Evolutionary conservation across 2,329 filamentous ascomycete species (phyloP).

Genomic region (Aspergillus costaricaensis): DNA sequence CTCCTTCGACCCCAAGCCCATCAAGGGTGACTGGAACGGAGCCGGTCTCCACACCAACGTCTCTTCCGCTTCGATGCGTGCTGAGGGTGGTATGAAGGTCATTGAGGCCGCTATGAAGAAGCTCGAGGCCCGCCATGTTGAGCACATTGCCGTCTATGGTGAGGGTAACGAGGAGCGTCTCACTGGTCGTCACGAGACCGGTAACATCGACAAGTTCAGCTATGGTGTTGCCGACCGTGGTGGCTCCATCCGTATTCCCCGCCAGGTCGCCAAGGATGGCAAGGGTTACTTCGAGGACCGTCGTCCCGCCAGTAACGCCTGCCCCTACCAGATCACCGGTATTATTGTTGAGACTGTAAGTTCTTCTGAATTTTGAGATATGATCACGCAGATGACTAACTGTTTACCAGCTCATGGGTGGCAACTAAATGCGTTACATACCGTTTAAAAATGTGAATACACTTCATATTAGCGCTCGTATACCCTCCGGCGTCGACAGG

Average conservation of each 20-base stretch:
- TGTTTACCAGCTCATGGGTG: conserved; percentile 40
- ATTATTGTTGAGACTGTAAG: conserved; percentile 73
- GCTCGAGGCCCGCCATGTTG: conserved; percentile 72
- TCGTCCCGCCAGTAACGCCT: conserved; percentile 79
- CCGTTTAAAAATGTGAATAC: conserved; percentile 25
- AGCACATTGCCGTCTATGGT: conserved; percentile 92
- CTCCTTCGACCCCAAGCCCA: conserved; percentile 93
- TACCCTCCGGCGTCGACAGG: conserved; percentile 44
- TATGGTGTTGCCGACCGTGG: conserved; percentile 97
- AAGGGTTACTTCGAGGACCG: conserved; percentile 94
- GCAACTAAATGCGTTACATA: conserved; percentile 34
- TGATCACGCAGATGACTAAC: conserved; percentile 9
- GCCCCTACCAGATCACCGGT: conserved; percentile 82
- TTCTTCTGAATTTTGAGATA: not conserved
- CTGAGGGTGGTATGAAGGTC: conserved; percentile 89
- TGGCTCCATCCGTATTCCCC: conserved; percentile 88
- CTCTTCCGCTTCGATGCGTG: conserved; percentile 83
- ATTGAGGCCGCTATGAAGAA: conserved; percentile 88
- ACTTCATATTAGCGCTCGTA: conserved; percentile 42
- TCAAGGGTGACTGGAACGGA: conserved; percentile 95
- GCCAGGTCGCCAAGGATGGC: conserved; percentile 79
- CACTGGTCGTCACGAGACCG: conserved; percentile 92
- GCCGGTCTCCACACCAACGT: conserved; percentile 94
- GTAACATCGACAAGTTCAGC: conserved; percentile 87
- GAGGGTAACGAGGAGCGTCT: conserved; percentile 94